These are phyloP conservation scores for Colletotrichum simmondsii DNA, from an alignment of 2,329 filamentous ascomycete genomes.

Conservation along the genomic window DNA sequence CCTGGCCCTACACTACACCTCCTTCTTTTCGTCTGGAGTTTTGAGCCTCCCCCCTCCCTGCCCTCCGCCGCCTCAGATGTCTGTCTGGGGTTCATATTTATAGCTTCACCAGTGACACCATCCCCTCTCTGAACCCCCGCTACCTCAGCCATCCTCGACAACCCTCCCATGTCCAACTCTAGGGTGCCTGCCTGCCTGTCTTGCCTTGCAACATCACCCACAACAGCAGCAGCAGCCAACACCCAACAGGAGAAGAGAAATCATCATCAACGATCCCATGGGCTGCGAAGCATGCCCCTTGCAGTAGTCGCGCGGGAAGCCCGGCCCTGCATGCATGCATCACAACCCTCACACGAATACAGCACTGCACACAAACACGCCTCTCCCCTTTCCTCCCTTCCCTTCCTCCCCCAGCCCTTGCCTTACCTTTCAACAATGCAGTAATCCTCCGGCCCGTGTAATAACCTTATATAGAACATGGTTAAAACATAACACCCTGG, in stretches of 20 bases:
- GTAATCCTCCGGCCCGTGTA: slow-evolving; percentile 1
- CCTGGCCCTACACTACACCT: not conserved
- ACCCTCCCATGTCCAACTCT: not conserved
- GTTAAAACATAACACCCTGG: not conserved
- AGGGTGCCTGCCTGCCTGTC: not conserved
- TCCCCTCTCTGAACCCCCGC: not conserved
- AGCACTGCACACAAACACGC: no score
- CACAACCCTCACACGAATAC: no score
- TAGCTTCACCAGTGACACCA: slow-evolving; percentile 10
- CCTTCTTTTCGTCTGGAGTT: slow-evolving; percentile 20
- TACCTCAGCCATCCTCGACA: not conserved
- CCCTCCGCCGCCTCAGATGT: not conserved
- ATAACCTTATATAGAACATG: slow-evolving; percentile 1
- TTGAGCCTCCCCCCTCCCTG: not conserved
- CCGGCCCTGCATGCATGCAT: not conserved
- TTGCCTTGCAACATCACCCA: not conserved
- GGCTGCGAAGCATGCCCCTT: not conserved
- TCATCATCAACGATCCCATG: not conserved
- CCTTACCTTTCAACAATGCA: not conserved
- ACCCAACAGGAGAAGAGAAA: not conserved
- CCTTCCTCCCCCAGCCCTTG: not conserved
- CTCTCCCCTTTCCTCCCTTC: not conserved
- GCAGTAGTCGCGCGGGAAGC: slow-evolving; percentile 1
- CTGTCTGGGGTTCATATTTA: slow-evolving; percentile 28
- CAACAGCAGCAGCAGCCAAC: not conserved